Evolutionary conservation across 495 filamentous ascomycete species (phyloP).

Genomic region (Terfezia claveryi): DNA sequence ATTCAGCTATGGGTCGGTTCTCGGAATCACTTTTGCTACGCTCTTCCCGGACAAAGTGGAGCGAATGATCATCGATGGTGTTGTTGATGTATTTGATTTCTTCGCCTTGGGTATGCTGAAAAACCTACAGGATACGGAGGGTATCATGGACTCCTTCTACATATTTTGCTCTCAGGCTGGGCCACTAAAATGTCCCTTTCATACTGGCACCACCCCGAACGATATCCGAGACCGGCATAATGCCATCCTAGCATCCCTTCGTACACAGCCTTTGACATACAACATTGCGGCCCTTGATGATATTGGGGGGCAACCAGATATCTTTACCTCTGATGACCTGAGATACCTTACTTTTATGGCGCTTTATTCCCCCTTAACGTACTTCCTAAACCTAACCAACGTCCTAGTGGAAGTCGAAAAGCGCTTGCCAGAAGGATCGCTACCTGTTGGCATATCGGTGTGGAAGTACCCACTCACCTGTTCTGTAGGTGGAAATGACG

Average conservation of each 20-base stretch:
- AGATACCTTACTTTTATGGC: constrained; percentile 25
- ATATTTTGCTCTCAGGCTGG: constrained; percentile 31
- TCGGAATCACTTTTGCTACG: constrained; percentile 31
- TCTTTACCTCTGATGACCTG: constrained; percentile 23
- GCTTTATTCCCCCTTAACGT: constrained; percentile 36
- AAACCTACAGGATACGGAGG: constrained; percentile 31
- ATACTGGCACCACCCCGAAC: constrained; percentile 22
- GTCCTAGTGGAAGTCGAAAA: constrained; percentile 31
- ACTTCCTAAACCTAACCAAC: constrained; percentile 34
- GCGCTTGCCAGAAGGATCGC: constrained; percentile 25
- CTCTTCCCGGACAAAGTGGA: constrained; percentile 29
- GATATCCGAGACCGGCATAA: constrained; percentile 24
- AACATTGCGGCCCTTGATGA: not conserved
- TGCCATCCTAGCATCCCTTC: constrained; percentile 25
- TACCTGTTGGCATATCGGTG: not conserved
- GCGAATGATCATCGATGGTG: constrained; percentile 29
- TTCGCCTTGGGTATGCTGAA: constrained; percentile 26
- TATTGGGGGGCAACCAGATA: constrained; percentile 10
- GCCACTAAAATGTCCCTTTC: constrained; percentile 27
- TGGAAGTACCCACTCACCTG: not conserved
- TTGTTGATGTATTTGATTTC: constrained; percentile 27
- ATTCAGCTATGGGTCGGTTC: constrained; percentile 31
- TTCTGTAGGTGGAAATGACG: constrained; percentile 18
- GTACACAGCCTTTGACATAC: constrained; percentile 30
- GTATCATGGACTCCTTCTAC: constrained; percentile 32